Conservation (phyloP, 129 eudicot genomes). For the Heracleum sosnowskyi region DNA sequence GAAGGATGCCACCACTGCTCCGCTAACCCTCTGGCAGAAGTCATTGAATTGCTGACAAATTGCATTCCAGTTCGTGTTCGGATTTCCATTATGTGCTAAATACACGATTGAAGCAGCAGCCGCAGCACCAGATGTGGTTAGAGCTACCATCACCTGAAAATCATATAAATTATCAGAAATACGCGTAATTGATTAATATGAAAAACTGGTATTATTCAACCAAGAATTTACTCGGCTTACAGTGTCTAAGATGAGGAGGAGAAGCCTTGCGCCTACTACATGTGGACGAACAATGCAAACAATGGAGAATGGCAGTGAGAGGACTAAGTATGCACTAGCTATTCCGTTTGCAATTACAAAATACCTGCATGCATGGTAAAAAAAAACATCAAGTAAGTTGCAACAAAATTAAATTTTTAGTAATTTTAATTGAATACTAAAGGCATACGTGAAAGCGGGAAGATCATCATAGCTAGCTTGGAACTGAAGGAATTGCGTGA, state of each 20-base stretch:
- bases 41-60: constrained; percentile 65
- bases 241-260: constrained; percentile 72
- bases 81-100: constrained; percentile 77
- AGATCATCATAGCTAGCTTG: constrained; percentile 67
- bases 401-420: not conserved
- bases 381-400: not conserved
- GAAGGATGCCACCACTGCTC: constrained; percentile 81
- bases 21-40: constrained; percentile 67
- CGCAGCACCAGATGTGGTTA: constrained; percentile 55
- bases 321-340: constrained; percentile 73
- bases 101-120: constrained; percentile 76
- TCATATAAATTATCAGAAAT: not conserved
- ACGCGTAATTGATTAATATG: not conserved
- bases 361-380: constrained; percentile 34
- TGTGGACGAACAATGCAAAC: constrained; percentile 78
- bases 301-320: constrained; percentile 77
- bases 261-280: constrained; percentile 45
- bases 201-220: not conserved
- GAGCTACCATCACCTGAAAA: constrained; percentile 33
- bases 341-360: constrained; percentile 80
- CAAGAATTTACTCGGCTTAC: constrained; percentile 22
- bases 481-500: constrained; percentile 73
- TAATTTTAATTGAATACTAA: not conserved
- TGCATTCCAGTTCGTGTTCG: constrained; percentile 58
- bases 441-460: constrained; percentile 64